These are phyloP conservation scores for Fusarium concolor DNA, from an alignment of 2,329 filamentous ascomycete species.

Conservation along the genomic window DNA sequence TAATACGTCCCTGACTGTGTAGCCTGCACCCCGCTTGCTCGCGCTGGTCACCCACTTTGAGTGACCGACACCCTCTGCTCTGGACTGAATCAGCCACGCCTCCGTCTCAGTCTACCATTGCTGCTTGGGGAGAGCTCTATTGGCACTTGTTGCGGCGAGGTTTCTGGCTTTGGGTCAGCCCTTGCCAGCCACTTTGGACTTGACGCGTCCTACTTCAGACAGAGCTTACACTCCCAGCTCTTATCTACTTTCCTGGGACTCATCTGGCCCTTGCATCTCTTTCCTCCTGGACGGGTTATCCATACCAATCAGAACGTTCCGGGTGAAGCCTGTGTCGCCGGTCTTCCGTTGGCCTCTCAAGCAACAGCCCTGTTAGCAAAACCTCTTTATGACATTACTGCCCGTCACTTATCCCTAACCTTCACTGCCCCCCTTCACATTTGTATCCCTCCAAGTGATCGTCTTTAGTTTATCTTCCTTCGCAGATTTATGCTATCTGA, in stretches of 20 bases:
- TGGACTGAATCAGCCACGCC: slow-evolving; percentile 16
- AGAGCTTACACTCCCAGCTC: slow-evolving; percentile 13
- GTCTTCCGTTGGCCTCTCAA: slow-evolving; percentile 10
- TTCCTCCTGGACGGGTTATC: slow-evolving; percentile 1
- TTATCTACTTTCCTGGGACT: slow-evolving; percentile 15
- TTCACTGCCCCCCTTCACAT: slow-evolving; percentile 5
- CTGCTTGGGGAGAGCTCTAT: slow-evolving; percentile 14
- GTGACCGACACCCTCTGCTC: slow-evolving; percentile 7
- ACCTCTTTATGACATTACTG: slow-evolving; percentile 25
- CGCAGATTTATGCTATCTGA: not conserved
- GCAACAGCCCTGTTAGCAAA: slow-evolving; percentile 3
- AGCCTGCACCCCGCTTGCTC: slow-evolving; percentile 10
- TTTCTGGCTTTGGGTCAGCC: slow-evolving; percentile 23
- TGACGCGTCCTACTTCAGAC: slow-evolving; percentile 12
- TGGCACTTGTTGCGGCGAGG: slow-evolving; percentile 2
- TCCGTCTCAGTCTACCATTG: slow-evolving; percentile 9
- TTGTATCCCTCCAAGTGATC: slow-evolving; percentile 6
- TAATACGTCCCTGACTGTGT: not conserved
- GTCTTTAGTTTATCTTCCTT: not conserved
- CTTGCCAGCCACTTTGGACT: slow-evolving; percentile 27
- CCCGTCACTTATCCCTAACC: not conserved
- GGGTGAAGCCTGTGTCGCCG: not conserved
- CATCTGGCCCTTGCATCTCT: slow-evolving; percentile 28
- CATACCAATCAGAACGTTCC: slow-evolving; percentile 13
- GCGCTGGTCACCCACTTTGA: slow-evolving; percentile 20